Percentiles rank a stretch among this genome's conserved stretches.
phyloP scores from a whole-genome alignment of 1,284 basidiomycete genomes.

The Xanthoconium separans region DNA sequence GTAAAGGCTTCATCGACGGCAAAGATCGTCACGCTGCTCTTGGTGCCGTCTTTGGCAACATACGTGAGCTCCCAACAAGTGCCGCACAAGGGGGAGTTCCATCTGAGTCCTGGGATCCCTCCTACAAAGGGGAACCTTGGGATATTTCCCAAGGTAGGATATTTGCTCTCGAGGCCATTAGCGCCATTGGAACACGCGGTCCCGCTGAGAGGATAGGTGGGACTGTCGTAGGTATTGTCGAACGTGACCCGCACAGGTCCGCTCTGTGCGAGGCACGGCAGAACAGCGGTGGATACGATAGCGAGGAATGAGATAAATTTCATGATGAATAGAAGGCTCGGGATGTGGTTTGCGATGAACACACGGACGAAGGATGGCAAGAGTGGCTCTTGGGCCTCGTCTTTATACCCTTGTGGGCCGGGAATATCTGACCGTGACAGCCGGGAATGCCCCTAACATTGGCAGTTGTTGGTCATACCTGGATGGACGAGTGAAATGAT shows the following conservation, averaged over 20 bases:
- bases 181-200: constrained; percentile 53
- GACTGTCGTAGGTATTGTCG: constrained; percentile 44
- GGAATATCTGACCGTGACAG: not conserved
- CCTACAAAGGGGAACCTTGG: constrained; percentile 47
- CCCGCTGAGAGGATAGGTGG: constrained; percentile 32
- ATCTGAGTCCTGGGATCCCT: constrained; percentile 40
- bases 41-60: constrained; percentile 24
- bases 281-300: constrained; percentile 22
- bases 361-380: not conserved
- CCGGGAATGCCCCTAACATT: not conserved
- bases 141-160: constrained; percentile 41
- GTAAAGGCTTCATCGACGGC: constrained; percentile 42
- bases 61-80: constrained; percentile 47
- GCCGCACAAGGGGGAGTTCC: constrained; percentile 47
- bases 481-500: not conserved
- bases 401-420: not conserved
- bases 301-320: constrained; percentile 23
- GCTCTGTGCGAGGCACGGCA: constrained; percentile 22
- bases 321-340: constrained; percentile 23
- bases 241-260: constrained; percentile 34
- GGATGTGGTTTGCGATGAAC: not conserved
- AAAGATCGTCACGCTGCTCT: constrained; percentile 36
- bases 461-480: not conserved
- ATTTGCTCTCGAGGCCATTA: constrained; percentile 46
- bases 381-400: not conserved